These are phyloP conservation scores for Sporothrix inflata DNA, from an alignment of 2,329 filamentous ascomycete genomes.

Conservation along the genomic window DNA sequence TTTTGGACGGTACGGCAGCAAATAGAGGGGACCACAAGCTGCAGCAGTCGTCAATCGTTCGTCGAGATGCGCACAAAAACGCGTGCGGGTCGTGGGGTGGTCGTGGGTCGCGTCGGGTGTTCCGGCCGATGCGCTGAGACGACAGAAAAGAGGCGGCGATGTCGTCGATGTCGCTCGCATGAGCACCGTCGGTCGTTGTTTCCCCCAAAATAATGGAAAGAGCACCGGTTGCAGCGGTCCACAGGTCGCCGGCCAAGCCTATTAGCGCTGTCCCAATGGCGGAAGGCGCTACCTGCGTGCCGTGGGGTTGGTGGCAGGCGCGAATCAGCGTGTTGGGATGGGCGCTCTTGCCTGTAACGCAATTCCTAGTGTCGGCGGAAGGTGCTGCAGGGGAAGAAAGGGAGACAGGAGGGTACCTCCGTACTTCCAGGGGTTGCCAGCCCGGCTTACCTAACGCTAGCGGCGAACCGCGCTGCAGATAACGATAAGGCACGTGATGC, in stretches of 20 bases:
- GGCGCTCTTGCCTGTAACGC: background rate
- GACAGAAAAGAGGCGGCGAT: background rate
- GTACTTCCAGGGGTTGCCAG: background rate
- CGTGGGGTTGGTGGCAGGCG: slow-evolving; percentile 22
- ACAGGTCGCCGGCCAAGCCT: background rate
- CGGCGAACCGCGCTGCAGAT: background rate
- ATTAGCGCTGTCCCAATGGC: slow-evolving; percentile 23
- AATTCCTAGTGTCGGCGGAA: too few relatives aligned
- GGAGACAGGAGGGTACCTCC: background rate
- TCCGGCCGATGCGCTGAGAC: background rate
- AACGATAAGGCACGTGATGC: slow-evolving; percentile 23
- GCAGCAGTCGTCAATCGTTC: background rate
- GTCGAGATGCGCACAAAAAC: background rate
- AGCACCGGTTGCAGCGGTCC: background rate
- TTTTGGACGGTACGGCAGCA: background rate
- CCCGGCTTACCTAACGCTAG: slow-evolving; percentile 9
- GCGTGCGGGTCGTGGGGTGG: slow-evolving; percentile 3
- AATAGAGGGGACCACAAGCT: background rate
- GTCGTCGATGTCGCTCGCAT: slow-evolving; percentile 22
- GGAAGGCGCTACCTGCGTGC: slow-evolving; percentile 26
- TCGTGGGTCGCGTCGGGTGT: background rate
- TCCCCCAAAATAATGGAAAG: slow-evolving; percentile 7
- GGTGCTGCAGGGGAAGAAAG: slow-evolving; percentile 13
- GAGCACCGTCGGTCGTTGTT: background rate
- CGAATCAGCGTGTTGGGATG: slow-evolving; percentile 21